Evolutionary conservation across 192 early-diverging fungal species (phyloP).

Genomic region (Entomortierella parvispora): DNA sequence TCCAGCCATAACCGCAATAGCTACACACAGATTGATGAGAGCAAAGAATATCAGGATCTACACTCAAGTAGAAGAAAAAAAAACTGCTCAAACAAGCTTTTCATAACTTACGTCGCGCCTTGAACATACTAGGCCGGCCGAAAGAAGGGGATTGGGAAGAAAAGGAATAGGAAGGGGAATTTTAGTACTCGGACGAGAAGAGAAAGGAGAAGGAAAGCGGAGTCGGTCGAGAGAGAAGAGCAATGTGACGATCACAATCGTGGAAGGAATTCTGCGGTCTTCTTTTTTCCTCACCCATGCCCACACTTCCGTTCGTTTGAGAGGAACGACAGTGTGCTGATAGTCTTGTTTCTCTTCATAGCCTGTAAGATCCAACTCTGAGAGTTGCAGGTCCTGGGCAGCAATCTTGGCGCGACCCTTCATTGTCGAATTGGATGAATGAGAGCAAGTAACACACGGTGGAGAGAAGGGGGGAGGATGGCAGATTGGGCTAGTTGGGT

Average conservation of each 20-base stretch:
- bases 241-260: no score
- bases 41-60: no score
- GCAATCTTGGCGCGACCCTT: no score
- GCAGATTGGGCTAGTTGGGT: background rate
- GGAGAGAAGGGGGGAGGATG: background rate
- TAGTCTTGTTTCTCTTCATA: conserved; percentile 7
- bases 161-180: background rate
- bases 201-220: background rate
- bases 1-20: conserved; percentile 10
- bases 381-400: background rate
- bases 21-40: background rate
- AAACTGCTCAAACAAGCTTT: no score
- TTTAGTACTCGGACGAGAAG: background rate
- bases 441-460: no score
- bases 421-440: background rate
- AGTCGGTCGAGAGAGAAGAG: no score
- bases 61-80: no score
- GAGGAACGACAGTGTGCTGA: background rate
- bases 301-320: conserved; percentile 16
- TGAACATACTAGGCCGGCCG: conserved; percentile 9
- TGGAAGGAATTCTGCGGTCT: no score
- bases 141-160: no score
- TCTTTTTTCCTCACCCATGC: conserved; percentile 12
- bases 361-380: conserved; percentile 2
- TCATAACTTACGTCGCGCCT: background rate